Conservation (phyloP, 2,329 filamentous ascomycete genomes). For the Pleoardoris graminearum region DNA sequence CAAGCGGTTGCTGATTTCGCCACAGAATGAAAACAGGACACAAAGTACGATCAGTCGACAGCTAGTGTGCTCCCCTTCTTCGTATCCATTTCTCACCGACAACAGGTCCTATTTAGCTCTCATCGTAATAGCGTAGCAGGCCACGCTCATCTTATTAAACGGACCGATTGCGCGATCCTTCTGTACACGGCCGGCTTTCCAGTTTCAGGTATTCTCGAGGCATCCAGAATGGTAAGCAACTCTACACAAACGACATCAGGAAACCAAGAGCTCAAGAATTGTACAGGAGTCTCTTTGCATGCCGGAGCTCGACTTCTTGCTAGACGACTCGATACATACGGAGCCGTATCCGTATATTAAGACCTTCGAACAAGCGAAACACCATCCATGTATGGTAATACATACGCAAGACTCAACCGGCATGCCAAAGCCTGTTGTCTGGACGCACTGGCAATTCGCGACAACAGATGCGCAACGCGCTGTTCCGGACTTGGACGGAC, state of each 20-base stretch:
- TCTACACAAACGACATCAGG: no score
- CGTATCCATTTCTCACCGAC: conserved; percentile 1
- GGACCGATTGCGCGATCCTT: conserved; percentile 32
- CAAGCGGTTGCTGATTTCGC: background rate
- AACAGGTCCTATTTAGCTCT: conserved; percentile 31
- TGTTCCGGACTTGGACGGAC: conserved; percentile 22
- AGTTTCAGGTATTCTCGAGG: conserved; percentile 25
- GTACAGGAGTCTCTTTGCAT: conserved; percentile 23
- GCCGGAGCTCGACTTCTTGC: conserved; percentile 30
- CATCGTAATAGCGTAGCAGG: conserved; percentile 31
- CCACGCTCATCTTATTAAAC: conserved; percentile 30
- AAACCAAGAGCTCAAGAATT: background rate
- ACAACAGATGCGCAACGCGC: conserved; percentile 24
- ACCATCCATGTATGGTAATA: conserved; percentile 39
- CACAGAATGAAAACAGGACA: conserved; percentile 50
- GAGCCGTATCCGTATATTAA: conserved; percentile 27
- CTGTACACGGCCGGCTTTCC: conserved; percentile 30
- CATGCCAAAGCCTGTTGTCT: conserved; percentile 43
- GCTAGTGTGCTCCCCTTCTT: background rate
- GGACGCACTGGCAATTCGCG: conserved; percentile 27
- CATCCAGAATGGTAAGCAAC: conserved; percentile 20
- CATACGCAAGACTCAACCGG: conserved; percentile 46
- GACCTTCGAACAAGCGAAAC: conserved; percentile 35
- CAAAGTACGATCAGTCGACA: conserved; percentile 22
- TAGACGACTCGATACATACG: conserved; percentile 18